phyloP scores from a whole-genome alignment of 1,284 basidiomycete genomes.

The Cutaneotrichosporon cutaneum region DNA sequence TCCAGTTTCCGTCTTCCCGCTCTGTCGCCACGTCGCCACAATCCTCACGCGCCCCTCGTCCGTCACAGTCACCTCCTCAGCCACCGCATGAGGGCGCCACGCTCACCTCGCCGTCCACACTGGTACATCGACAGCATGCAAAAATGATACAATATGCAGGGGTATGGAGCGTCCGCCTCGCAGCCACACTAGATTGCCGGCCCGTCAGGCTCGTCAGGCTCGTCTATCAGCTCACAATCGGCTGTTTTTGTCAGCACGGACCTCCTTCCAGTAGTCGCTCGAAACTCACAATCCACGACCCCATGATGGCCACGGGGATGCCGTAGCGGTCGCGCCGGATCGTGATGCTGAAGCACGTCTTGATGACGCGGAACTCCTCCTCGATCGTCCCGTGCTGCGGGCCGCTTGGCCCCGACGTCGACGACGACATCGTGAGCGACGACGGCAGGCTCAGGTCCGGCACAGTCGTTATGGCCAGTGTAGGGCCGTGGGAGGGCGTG shows the following conservation, averaged over 20 bases:
- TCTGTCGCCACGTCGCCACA: too few relatives aligned
- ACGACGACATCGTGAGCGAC: slow-evolving; percentile 4
- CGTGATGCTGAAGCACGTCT: slow-evolving; percentile 94
- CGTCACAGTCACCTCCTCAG: too few relatives aligned
- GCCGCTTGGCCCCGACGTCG: slow-evolving; percentile 16
- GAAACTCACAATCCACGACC: slow-evolving; percentile 52
- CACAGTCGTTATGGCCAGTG: slow-evolving; percentile 7
- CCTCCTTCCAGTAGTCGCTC: not conserved
- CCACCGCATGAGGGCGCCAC: too few relatives aligned
- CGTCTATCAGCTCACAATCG: slow-evolving; percentile 7
- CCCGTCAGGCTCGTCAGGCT: too few relatives aligned
- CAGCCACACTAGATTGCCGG: not conserved
- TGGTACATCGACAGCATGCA: not conserved
- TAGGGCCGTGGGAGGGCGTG: slow-evolving; percentile 15
- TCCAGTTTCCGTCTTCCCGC: too few relatives aligned
- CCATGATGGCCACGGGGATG: slow-evolving; percentile 89
- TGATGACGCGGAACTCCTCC: slow-evolving; percentile 70
- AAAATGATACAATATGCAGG: slow-evolving; percentile 7
- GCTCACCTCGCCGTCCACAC: too few relatives aligned
- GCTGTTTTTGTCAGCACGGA: slow-evolving; percentile 9
- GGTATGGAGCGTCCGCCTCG: not conserved
- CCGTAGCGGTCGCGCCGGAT: slow-evolving; percentile 77
- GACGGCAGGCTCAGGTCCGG: slow-evolving; percentile 9
- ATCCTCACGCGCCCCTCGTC: too few relatives aligned
- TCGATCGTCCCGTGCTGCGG: slow-evolving; percentile 33